Conservation (phyloP, 306 rosid genomes). For the Vigna nakashimae region DNA sequence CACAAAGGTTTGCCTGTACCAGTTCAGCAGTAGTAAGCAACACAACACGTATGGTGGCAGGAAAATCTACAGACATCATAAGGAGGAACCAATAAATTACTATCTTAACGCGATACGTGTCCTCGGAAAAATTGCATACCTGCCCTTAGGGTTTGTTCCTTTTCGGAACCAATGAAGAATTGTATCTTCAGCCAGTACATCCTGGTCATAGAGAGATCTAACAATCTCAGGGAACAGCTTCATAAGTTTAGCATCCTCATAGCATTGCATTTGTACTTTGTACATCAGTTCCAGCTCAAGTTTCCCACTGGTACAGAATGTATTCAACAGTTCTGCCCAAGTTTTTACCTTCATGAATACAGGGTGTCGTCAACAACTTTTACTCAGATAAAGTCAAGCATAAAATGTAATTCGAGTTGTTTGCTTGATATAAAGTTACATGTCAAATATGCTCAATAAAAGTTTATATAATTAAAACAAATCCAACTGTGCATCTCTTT, state of each 20-base stretch:
- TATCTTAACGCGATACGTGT: neutral
- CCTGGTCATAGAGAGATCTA: slow-evolving; percentile 93
- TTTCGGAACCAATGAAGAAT: slow-evolving; percentile 92
- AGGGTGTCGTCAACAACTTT: neutral
- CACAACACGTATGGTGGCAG: neutral
- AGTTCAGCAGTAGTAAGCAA: slow-evolving; percentile 30
- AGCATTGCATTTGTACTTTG: slow-evolving; percentile 99
- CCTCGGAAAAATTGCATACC: slow-evolving; percentile 55
- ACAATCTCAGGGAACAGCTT: slow-evolving; percentile 92
- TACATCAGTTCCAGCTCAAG: slow-evolving; percentile 97
- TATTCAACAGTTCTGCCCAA: slow-evolving; percentile 88
- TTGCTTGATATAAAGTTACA: slow-evolving; percentile 9
- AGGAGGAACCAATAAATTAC: neutral
- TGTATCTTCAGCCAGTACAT: slow-evolving; percentile 98
- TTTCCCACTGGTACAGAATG: slow-evolving; percentile 92
- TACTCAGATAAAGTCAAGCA: neutral
- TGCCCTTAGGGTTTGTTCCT: slow-evolving; percentile 96
- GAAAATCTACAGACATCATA: neutral
- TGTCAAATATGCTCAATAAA: slow-evolving; percentile 10
- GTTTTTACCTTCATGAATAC: slow-evolving; percentile 77
- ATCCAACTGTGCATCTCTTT: neutral
- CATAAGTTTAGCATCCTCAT: slow-evolving; percentile 99
- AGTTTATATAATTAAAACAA: slow-evolving; percentile 1
- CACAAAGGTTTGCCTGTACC: slow-evolving; percentile 92
- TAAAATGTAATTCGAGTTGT: neutral